phyloP scores from a whole-genome alignment of 345 rosid species.

The Bretschneidera sinensis region DNA sequence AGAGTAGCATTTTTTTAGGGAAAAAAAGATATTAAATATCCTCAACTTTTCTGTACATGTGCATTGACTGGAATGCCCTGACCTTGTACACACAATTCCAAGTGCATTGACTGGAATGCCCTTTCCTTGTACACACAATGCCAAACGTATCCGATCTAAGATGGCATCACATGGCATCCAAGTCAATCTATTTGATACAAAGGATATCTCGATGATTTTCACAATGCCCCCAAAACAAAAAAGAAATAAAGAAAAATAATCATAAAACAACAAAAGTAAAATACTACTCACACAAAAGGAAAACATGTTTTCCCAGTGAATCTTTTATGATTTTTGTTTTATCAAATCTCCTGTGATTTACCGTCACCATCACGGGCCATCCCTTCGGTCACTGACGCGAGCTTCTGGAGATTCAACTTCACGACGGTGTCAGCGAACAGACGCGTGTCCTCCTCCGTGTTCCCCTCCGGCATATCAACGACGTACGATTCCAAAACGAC shows the following conservation, averaged over 20 bases:
- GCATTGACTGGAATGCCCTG: constrained; percentile 21
- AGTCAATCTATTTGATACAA: constrained; percentile 3
- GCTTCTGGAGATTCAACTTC: constrained; percentile 72
- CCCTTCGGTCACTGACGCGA: constrained; percentile 66
- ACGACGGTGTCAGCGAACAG: constrained; percentile 85
- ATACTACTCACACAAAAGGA: no score
- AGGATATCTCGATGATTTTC: constrained; percentile 17
- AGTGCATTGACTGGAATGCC: no score
- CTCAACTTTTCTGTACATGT: constrained; percentile 16
- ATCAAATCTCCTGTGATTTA: constrained; percentile 26
- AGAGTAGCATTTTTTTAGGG: no score
- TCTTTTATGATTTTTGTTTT: no score
- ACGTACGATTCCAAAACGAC: constrained; percentile 81
- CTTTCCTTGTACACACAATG: not conserved
- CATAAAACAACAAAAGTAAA: no score
- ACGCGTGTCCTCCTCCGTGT: constrained; percentile 87
- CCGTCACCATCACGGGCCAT: constrained; percentile 41
- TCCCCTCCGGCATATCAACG: constrained; percentile 89
- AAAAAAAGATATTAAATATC: no score
- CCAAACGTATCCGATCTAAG: no score
- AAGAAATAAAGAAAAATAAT: no score
- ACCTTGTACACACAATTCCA: constrained; percentile 1
- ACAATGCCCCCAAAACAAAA: not conserved
- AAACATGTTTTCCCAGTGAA: no score
- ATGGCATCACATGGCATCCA: constrained; percentile 1